These are phyloP conservation scores for Thielaviopsis euricoi DNA, from an alignment of 2,329 filamentous ascomycete species.

Conservation along the genomic window DNA sequence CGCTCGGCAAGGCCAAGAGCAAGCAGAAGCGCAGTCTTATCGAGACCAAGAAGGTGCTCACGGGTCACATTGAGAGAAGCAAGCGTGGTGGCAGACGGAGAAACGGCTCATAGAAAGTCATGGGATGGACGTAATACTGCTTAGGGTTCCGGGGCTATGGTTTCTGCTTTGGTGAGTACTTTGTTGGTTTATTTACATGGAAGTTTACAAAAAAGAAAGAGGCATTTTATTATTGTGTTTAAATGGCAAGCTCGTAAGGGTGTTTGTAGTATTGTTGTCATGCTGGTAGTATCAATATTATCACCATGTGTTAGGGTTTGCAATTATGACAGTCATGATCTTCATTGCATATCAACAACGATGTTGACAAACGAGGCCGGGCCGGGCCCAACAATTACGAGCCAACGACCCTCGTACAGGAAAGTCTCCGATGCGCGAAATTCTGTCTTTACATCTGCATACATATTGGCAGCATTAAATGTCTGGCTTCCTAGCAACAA, in stretches of 20 bases:
- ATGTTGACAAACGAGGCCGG: background rate
- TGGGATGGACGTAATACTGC: background rate
- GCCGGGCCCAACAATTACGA: background rate
- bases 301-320: no score
- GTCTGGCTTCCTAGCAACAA: no score
- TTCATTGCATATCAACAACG: no score
- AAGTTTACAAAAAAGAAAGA: no score
- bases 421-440: background rate
- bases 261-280: no score
- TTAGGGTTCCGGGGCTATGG: background rate
- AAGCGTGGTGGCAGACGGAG: slow-evolving; percentile 72
- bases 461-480: no score
- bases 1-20: slow-evolving; percentile 81
- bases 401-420: background rate
- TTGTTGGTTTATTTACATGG: no score
- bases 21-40: slow-evolving; percentile 92
- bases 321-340: no score
- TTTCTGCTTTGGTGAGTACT: no score
- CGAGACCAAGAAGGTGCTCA: slow-evolving; percentile 65
- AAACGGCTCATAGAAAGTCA: slow-evolving; percentile 32
- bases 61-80: slow-evolving; percentile 64
- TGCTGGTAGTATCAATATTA: no score
- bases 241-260: no score
- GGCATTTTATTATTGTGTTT: no score
- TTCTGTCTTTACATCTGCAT: background rate